Base-by-base conservation (phyloP, 371 early-diverging fungal genomes). In the Mucor ambiguus region DNA sequence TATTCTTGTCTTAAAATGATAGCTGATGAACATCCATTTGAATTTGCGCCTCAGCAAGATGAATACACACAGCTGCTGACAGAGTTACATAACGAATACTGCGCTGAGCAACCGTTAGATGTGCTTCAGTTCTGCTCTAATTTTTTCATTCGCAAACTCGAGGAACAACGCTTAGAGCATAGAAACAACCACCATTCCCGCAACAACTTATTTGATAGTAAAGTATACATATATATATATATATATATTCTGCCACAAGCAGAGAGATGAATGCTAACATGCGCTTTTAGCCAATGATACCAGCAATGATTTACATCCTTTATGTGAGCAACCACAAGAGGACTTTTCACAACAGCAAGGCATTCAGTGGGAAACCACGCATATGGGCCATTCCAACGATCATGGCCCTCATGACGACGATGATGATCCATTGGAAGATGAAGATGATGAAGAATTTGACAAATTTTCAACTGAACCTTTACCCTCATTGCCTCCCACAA, bases 41-140 rank as follows among this genome's bases (percentile, higher is more conserved):
- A 72, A 38, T 72, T 72, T 61, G 55, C 66, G 28, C 58, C 69
- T 32, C 57, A 73, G 35, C 48, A 61, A 57, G 81, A 80, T 64
- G 81, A 80, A 64, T 80, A 80, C 35, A 80, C 78, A 6, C 81
- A 80, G 58, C 64, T 80, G 7, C 46, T 80, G 37, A 76, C 76
- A 29, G 78, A 80, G 41, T 69, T 80, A 37, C 81, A 80, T 57
- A 54, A 69, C 24, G 74, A 79, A 49, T 77, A 78, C 44, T 75
- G 77, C 59, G 63, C 69, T 24, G 74, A 78, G 32, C 69, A 77
- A 14, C 83, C 97, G 7, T 70, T 84, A 46, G 95, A 97, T 80
- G 87, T 94, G 44, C 86, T 92, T 76, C 94, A 95, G 85, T 96
- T 93, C 75, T 96, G 96, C 77, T 92, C 95, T 29, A 86, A 91